Evolutionary conservation across 176 grass and related monocot genomes (phyloP).

Genomic region (Oryza brachyantha): DNA sequence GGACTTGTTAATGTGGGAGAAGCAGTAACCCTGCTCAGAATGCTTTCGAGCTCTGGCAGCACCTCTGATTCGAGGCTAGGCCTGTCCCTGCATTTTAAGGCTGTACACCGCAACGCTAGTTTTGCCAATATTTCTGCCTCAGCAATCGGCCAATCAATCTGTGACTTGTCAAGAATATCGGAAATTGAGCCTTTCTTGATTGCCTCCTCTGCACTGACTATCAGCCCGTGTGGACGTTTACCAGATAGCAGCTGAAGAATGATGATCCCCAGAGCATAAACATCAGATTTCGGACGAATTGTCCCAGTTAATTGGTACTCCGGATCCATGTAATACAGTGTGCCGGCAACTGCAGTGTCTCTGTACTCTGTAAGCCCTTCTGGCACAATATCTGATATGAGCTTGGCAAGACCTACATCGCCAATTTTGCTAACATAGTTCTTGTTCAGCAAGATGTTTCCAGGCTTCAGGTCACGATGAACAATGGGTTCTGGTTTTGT

Average conservation of each 20-base stretch:
- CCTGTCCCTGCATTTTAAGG: slow-evolving; percentile 66
- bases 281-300: slow-evolving; percentile 85
- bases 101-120: slow-evolving; percentile 62
- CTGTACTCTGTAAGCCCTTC: slow-evolving; percentile 86
- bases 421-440: slow-evolving; percentile 90
- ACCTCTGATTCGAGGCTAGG: slow-evolving; percentile 66
- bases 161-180: slow-evolving; percentile 49
- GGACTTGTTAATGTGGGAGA: slow-evolving; percentile 30
- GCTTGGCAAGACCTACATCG: slow-evolving; percentile 80
- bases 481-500: slow-evolving; percentile 85
- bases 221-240: slow-evolving; percentile 61
- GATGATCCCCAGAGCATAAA: slow-evolving; percentile 75
- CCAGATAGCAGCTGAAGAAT: slow-evolving; percentile 73
- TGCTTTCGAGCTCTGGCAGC: slow-evolving; percentile 72
- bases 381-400: slow-evolving; percentile 66
- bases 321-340: slow-evolving; percentile 88
- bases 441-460: slow-evolving; percentile 82
- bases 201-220: slow-evolving; percentile 45
- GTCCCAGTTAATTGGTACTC: slow-evolving; percentile 93
- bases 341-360: slow-evolving; percentile 77
- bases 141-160: slow-evolving; percentile 59
- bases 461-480: slow-evolving; percentile 92
- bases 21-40: slow-evolving; percentile 50
- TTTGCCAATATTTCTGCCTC: slow-evolving; percentile 71
- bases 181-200: slow-evolving; percentile 42